Evolutionary conservation across 176 grass and related monocot species (phyloP).

Genomic region (Bolboschoenus planiculmis): DNA sequence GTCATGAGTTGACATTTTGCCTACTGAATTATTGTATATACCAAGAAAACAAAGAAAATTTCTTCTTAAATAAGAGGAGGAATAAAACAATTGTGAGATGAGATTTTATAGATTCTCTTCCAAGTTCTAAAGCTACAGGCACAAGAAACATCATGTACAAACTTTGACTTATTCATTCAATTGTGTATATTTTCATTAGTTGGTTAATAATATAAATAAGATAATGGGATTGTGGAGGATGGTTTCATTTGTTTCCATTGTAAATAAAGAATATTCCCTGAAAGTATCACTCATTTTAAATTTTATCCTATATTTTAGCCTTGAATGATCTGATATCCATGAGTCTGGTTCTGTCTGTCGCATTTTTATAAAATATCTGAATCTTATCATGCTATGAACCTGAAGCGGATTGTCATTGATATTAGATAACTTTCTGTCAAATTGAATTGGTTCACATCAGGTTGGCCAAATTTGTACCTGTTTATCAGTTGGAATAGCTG

Average conservation of each 20-base stretch:
- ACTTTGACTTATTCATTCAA: background rate
- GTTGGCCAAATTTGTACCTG: too few relatives aligned
- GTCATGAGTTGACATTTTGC: background rate
- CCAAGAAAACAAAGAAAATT: background rate
- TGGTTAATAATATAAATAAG: background rate
- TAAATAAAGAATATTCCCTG: background rate
- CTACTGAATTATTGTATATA: background rate
- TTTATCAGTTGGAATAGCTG: background rate
- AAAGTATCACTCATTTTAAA: background rate
- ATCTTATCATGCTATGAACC: background rate
- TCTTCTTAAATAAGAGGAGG: background rate
- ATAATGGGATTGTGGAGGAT: background rate
- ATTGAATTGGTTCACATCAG: background rate
- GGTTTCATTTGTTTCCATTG: background rate
- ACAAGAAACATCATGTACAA: background rate
- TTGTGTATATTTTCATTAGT: background rate
- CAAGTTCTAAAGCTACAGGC: background rate
- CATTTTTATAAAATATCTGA: background rate
- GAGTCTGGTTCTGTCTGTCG: background rate
- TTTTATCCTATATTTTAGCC: background rate
- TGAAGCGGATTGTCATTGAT: background rate
- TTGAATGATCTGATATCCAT: background rate
- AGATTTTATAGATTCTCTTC: background rate
- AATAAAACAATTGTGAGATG: background rate
- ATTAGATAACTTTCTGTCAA: background rate